Base-by-base conservation (phyloP, 2,329 filamentous ascomycete genomes). In the Aspergillus sp. region DNA sequence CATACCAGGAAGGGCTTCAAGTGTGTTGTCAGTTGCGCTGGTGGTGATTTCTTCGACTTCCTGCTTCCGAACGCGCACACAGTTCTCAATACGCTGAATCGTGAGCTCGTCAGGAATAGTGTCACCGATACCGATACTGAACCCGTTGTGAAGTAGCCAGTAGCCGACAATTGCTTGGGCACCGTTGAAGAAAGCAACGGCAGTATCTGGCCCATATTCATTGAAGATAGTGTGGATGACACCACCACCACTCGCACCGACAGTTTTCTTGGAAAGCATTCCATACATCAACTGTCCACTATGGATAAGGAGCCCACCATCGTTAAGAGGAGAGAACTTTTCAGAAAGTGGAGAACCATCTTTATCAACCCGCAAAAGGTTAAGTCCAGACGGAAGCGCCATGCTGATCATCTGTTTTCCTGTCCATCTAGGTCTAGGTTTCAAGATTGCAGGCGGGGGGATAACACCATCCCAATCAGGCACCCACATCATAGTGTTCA, bases 101-200 rank as follows among this genome's bases (percentile, higher is more conserved):
- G 93, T 98, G 17, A 80, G 78, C 62, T 87, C 86, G 72, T 98
- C 93, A 5, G 95, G 96, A 69, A 99, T 93, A 2, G 95, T 98
- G 73, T 99, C 95, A 79, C 95, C 96, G 67, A 99, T 96, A 78
- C 95, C 95, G 64, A 99, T 97, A 76, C 92, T 97, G 82, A 96
- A 95, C 50, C 95, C 95, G 67, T 96, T 89, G 75, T 99, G 93
- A 39, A 98, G 80, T 42, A 99, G 85, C 95, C 95, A 99, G 78
- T 98, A 96, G 71, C 93, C 96, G 66, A 98, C 90, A 55, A 98
- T 91, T 53, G 91, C 88, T 77, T 99, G 96, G 56, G 91, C 89
- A 64, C 93, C 93, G 71, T 97, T 97, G 78, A 99, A 91, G 81
- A 99, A 99, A 61, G 87, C 88, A 80, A 99, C 93, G 18, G 95